Conservation (phyloP, 208 protist genomes). For the Acanthamoeba healyi region DNA sequence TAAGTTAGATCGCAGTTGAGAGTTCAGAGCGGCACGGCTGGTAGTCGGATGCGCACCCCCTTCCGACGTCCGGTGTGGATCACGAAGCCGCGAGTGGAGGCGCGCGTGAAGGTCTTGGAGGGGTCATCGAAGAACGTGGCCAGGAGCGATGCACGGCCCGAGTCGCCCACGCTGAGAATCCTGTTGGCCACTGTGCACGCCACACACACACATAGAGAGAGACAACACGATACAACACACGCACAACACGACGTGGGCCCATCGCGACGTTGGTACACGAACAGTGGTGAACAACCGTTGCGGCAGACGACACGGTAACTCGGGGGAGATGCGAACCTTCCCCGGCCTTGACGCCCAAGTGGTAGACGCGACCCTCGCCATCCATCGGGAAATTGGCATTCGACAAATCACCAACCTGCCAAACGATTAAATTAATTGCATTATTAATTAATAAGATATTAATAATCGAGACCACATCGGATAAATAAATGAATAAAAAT, state of each 20-base stretch:
- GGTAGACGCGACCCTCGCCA: constrained; percentile 84
- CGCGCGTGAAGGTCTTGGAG: not conserved
- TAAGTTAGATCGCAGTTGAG: not conserved
- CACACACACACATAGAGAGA: not conserved
- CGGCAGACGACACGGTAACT: not conserved
- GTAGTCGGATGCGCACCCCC: constrained; percentile 78
- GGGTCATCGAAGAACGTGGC: constrained; percentile 59
- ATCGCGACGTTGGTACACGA: no score
- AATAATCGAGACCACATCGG: not conserved
- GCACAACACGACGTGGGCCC: no score
- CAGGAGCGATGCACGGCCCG: constrained; percentile 69
- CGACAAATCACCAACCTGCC: constrained; percentile 45
- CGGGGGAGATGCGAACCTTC: constrained; percentile 62
- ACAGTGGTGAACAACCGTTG: not conserved
- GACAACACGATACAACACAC: not conserved
- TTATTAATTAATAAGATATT: not conserved
- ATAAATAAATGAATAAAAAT: not conserved
- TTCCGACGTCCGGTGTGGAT: constrained; percentile 83
- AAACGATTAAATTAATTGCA: not conserved
- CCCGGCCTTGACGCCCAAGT: constrained; percentile 84
- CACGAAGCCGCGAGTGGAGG: constrained; percentile 77
- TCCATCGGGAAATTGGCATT: constrained; percentile 86
- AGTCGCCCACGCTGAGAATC: constrained; percentile 84
- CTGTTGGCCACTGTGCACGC: constrained; percentile 71
- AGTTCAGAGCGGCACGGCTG: no score